Conservation (phyloP, 768 basidiomycete genomes). For the Trametes coccinea region DNA sequence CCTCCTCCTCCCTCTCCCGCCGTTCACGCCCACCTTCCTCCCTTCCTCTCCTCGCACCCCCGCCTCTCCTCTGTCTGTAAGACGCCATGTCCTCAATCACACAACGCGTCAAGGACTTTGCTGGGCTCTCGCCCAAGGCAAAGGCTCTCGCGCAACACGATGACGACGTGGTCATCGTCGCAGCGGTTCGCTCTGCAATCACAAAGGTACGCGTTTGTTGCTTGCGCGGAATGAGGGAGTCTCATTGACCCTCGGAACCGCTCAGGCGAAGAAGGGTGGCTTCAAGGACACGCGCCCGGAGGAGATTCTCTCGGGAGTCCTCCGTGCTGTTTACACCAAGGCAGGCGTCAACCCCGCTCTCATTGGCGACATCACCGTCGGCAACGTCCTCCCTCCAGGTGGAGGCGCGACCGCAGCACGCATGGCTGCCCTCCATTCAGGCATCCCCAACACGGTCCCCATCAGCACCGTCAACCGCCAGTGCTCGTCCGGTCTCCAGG, state of each 20-base stretch:
- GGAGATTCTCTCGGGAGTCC: conserved; percentile 73
- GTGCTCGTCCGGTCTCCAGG: conserved; percentile 85
- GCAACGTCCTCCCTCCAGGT: conserved; percentile 85
- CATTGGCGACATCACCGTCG: conserved; percentile 83
- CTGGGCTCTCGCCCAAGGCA: conserved; percentile 48
- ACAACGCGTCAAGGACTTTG: conserved; percentile 25
- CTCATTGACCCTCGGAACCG: not conserved
- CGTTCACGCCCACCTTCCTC: not conserved
- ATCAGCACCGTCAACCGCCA: conserved; percentile 88
- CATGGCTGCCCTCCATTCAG: conserved; percentile 85
- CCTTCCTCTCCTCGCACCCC: not conserved
- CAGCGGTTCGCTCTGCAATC: conserved; percentile 86
- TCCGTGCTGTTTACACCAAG: conserved; percentile 70
- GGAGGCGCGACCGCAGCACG: conserved; percentile 82
- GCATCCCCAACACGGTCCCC: conserved; percentile 74
- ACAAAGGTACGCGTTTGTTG: conserved; percentile 65
- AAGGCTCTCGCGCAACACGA: conserved; percentile 70
- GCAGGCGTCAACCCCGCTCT: conserved; percentile 74
- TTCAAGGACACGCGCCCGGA: conserved; percentile 91
- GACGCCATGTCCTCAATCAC: conserved; percentile 26
- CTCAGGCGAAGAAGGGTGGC: conserved; percentile 77
- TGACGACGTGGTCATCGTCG: conserved; percentile 88
- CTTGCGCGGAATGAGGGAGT: not conserved
- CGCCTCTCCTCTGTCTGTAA: not conserved
- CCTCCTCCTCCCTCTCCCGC: not conserved